Conservation (phyloP, 2,329 filamentous ascomycete genomes). For the Ophiostoma himal-ulmi region DNA sequence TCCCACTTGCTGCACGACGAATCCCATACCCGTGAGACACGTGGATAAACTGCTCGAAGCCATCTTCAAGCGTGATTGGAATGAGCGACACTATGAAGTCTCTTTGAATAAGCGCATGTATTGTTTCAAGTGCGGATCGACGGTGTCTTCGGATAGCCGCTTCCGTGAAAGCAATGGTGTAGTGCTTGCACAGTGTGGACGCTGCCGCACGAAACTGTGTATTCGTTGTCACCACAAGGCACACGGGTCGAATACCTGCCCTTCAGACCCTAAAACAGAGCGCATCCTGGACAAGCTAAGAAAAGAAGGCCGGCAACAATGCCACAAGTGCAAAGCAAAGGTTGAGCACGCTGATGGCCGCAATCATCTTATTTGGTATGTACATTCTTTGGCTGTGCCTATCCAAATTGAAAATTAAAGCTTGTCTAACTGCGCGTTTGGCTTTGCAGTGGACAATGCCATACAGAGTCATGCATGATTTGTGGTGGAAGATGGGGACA, state of each 20-base stretch:
- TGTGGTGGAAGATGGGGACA: conserved; percentile 78
- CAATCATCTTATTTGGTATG: conserved; percentile 83
- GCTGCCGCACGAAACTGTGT: conserved; percentile 71
- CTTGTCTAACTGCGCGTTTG: background rate
- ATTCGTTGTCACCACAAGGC: conserved; percentile 66
- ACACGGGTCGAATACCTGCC: conserved; percentile 65
- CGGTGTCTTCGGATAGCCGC: conserved; percentile 70
- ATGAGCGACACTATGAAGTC: conserved; percentile 71
- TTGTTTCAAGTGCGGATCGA: conserved; percentile 73
- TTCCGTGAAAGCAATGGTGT: conserved; percentile 55
- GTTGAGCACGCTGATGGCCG: conserved; percentile 78
- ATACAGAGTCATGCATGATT: conserved; percentile 79
- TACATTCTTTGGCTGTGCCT: conserved; percentile 25
- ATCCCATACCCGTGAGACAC: conserved; percentile 68
- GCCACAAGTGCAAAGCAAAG: conserved; percentile 65
- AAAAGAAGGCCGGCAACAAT: conserved; percentile 67
- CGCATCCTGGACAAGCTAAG: conserved; percentile 59
- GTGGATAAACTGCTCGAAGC: conserved; percentile 69
- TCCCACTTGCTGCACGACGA: conserved; percentile 68
- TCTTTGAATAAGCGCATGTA: conserved; percentile 70
- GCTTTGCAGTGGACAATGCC: conserved; percentile 43
- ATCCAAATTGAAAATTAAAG: conserved; percentile 16
- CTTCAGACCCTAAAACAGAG: conserved; percentile 61
- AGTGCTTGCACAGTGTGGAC: conserved; percentile 62
- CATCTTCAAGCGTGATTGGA: conserved; percentile 73